phyloP scores from a whole-genome alignment of 1,284 basidiomycete species.

The Gymnopus androsaceus region DNA sequence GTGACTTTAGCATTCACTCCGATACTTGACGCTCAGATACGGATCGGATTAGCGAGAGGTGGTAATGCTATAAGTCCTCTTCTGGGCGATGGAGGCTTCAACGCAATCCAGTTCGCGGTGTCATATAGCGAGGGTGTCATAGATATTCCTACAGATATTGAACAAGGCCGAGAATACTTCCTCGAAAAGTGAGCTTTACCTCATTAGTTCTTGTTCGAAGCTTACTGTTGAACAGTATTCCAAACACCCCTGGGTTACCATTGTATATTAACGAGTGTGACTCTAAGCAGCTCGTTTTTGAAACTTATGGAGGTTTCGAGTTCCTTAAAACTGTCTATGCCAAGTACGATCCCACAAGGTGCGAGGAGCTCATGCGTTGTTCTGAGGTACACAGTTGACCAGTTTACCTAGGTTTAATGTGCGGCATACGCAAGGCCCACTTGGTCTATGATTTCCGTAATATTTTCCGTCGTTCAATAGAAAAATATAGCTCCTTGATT shows the following conservation, averaged over 20 bases:
- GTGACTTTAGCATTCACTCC: conserved; percentile 16
- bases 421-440: conserved; percentile 4
- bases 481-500: too few relatives aligned
- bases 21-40: conserved; percentile 15
- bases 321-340: conserved; percentile 35
- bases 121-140: conserved; percentile 2
- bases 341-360: conserved; percentile 44
- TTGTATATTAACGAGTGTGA: conserved; percentile 34
- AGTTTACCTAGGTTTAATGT: conserved; percentile 5
- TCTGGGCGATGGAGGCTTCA: conserved; percentile 17
- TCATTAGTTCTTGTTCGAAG: background rate
- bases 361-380: conserved; percentile 1
- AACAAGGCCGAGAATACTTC: background rate
- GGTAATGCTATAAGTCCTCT: conserved; percentile 18
- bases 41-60: conserved; percentile 13
- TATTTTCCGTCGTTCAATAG: too few relatives aligned
- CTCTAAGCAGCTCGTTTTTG: conserved; percentile 35
- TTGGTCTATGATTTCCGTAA: conserved; percentile 7
- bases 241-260: conserved; percentile 11
- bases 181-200: conserved; percentile 1
- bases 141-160: background rate
- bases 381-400: background rate
- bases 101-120: conserved; percentile 13
- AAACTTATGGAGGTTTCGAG: conserved; percentile 36
- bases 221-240: conserved; percentile 12